These are phyloP conservation scores for Smallanthus sonchifolius DNA, from an alignment of 129 eudicot species.

Conservation along the genomic window DNA sequence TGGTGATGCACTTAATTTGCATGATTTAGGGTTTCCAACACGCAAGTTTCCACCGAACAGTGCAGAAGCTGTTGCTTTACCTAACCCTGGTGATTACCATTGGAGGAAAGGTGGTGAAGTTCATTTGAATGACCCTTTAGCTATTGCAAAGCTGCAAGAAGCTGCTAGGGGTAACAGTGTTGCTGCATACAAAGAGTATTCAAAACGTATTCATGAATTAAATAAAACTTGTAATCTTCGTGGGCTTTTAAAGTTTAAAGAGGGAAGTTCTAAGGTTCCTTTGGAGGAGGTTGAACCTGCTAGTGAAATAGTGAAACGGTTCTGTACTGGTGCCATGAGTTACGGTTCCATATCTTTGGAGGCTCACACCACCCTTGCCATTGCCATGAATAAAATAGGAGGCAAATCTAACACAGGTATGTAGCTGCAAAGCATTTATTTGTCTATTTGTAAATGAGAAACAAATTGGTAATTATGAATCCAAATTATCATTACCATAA, in stretches of 20 bases:
- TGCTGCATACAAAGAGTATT: slow-evolving; percentile 86
- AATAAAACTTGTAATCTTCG: slow-evolving; percentile 77
- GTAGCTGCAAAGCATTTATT: neutral
- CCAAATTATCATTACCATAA: neutral
- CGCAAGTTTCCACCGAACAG: slow-evolving; percentile 66
- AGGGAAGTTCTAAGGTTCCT: slow-evolving; percentile 50
- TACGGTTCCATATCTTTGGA: slow-evolving; percentile 96
- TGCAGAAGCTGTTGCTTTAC: slow-evolving; percentile 91
- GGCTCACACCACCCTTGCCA: slow-evolving; percentile 90
- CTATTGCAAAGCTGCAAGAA: slow-evolving; percentile 89
- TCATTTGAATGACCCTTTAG: slow-evolving; percentile 92
- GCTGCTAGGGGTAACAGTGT: slow-evolving; percentile 92
- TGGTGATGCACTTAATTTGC: slow-evolving; percentile 67
- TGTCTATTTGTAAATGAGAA: neutral
- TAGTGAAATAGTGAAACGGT: slow-evolving; percentile 94
- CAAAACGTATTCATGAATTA: slow-evolving; percentile 76
- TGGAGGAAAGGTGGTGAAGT: slow-evolving; percentile 96
- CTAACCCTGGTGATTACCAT: slow-evolving; percentile 93
- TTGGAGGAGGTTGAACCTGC: slow-evolving; percentile 97
- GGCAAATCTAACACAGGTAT: slow-evolving; percentile 97
- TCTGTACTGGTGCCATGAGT: slow-evolving; percentile 99
- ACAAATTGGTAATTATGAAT: neutral
- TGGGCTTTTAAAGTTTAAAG: slow-evolving; percentile 87
- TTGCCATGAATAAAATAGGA: slow-evolving; percentile 94
- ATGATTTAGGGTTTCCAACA: slow-evolving; percentile 75